Base-by-base conservation (phyloP, 129 eudicot genomes). In the Pulicaria dysenterica region DNA sequence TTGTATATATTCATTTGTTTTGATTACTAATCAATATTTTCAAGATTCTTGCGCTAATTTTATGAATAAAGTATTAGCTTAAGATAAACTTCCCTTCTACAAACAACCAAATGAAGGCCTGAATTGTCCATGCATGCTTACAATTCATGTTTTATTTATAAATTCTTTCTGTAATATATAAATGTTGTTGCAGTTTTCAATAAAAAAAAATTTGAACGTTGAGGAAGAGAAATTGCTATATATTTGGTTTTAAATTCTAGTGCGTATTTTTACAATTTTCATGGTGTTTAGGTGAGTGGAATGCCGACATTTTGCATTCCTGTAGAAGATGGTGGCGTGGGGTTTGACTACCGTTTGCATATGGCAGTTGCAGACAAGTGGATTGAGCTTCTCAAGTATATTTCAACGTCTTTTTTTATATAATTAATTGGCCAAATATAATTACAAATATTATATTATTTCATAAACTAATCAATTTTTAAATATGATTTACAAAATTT, bases 341-440 rank as follows among this genome's bases (percentile, higher is more conserved):
- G 99, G 68, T 95, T 95, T 69, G 96, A 95, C 74, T 95, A 95
- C 58, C 99, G 99, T 64, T 85, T 95, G 73, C 99, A 95, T 80
- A 95, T 95, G 99, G 99, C 99, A 64, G 71, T 90, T 79, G 97
- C 99, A 75, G 99, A 95, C 83, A 95, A 95, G 71, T 95, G 99
- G 99, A 90, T 95, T 51, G 97, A 95, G 75, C 87, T 87, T 79
- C 97, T 95, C 77, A 83, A 88, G 99, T 95, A 86, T 41, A 46
- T 46, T 46, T 46, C n/a, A 46, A 3, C 49, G 31, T 24, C 31
- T 24, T 24, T 24, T 24, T 24, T 24, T 16, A 54, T 7, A 54
- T 54, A 17, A 7, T 54, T 8, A 54, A 4, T 54, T 34, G 16
- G 59, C 8, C 41, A 36, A 34, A 34, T 24, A 1, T 24, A 15